Base-by-base conservation (phyloP, 352 stramenopile genomes). In the Globisporangium irregulare region DNA sequence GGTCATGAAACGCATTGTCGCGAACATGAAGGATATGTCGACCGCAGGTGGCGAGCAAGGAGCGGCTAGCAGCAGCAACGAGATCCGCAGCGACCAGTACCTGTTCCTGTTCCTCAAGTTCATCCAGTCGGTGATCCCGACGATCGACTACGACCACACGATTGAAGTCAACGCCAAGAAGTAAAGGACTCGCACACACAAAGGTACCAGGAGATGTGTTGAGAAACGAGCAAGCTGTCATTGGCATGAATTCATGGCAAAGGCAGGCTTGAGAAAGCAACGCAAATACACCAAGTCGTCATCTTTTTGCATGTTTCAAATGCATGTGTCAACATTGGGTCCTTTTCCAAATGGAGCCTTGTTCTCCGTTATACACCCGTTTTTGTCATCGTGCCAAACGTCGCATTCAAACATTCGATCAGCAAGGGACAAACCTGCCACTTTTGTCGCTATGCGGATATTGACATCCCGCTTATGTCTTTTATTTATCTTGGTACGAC, bases 21-120 rank as follows among this genome's bases (percentile, higher is more conserved):
- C 79, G 51, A 99, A 99, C 84, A 73, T 99, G 66, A 59, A 60
- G 51, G 57, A 59, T 36, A 96, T 92, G 41, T 84, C 78, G 60
- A 70, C 72, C 27, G 80, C 74, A 10, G 75, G 73, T 0, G 74
- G 74, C 20, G 36, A 29, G n/a, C 71, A 77, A 58, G 70, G 50
- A 61, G 64, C 38, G 68, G 24, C n/a, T n/a, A 20, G 78, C 46
- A 79, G 73, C 46, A 41, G 63, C 27, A 67, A 73, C 36, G 86
- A 84, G 56, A 90, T 97, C 46, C 89, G 90, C 41, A 94, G 97
- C 50, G 96, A 99, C 77, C 97, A 98, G 83, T 99, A 99, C 74
- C 75, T 99, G 41, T 99, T 99, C 73, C 92, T 99, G 50, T 99
- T 99, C 81, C 89, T 99, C 67, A 99, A 99, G 83, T 99, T 99